Evolutionary conservation across 306 rosid species (phyloP), one percentile per base, ranked within the genome.

Genomic region (Rubus parviflorus): DNA sequence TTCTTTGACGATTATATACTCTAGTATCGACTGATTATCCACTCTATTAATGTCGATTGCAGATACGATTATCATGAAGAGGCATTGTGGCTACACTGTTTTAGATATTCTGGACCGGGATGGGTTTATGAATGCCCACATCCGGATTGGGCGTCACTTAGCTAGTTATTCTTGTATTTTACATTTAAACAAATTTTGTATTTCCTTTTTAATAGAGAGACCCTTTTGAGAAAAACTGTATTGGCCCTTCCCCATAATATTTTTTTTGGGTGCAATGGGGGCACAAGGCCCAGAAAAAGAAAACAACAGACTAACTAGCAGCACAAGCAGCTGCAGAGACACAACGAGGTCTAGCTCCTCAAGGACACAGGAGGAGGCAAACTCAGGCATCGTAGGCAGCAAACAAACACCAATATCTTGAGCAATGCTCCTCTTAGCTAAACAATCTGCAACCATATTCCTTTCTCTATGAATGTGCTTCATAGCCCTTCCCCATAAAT

Each of bases 81-180:
- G 77, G 98, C 86, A 43, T 68, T 93, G 70, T 90, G 97, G 97
- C 86, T 91, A 46, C 98, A 91, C 74, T 91, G 97, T 83, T 41
- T 83, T 81, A 78, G 82, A 41, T 91, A 91, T 72, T 79, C 92
- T 43, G 98, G 96, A 78, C 92, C 98, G 6, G 98, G 86, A 73
- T 93, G 98, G 98, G 54, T 51, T 17, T 93, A 91, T 65, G 96
- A 89, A 66, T 91, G 97, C 86, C 97, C 97, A 45, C 76, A 85
- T 82, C 97, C 95, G 58, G 90, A 87, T 80, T 91, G 98, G 97
- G 92, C 94, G 11, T 85, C 88, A 63, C 78, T 88, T 37, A 49
- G 52, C 73, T 85, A 88, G 81, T 52, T 20, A 57, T 41, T 41
- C 10, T 16, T 8, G 57, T 40, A 48, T 53, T 62, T 3, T 70